Evolutionary conservation across 495 filamentous ascomycete species (phyloP).

Genomic region (Xylaria bambusicola): DNA sequence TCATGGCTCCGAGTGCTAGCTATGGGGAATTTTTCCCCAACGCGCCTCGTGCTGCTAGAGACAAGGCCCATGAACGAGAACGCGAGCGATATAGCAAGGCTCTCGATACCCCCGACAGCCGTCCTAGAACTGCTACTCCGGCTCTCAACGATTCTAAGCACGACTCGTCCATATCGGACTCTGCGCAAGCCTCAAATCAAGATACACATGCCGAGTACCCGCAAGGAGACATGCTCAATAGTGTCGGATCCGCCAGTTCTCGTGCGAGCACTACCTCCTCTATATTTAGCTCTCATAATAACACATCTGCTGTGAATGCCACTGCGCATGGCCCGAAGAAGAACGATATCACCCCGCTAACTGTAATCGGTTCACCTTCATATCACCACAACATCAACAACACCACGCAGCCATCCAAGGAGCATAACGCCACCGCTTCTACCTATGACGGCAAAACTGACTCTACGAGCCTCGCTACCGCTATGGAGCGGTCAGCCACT

Average conservation of each 20-base stretch:
- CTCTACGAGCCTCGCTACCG: conserved; percentile 26
- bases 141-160: conserved; percentile 37
- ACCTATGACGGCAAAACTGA: conserved; percentile 31
- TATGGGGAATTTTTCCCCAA: conserved; percentile 91
- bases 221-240: conserved; percentile 63
- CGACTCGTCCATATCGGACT: conserved; percentile 42
- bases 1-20: conserved; percentile 76
- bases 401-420: conserved; percentile 38
- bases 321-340: conserved; percentile 50
- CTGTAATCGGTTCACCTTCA: conserved; percentile 74
- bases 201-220: conserved; percentile 59
- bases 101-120: conserved; percentile 53
- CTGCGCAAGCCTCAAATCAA: conserved; percentile 34
- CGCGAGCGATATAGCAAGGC: conserved; percentile 35
- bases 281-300: conserved; percentile 59
- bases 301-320: conserved; percentile 49
- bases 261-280: conserved; percentile 65
- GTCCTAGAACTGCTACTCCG: conserved; percentile 41
- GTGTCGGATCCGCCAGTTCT: conserved; percentile 67
- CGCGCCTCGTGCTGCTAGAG: conserved; percentile 65
- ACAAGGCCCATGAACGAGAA: conserved; percentile 58
- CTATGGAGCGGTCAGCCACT: conserved; percentile 23
- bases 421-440: conserved; percentile 38
- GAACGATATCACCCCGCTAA: conserved; percentile 73
- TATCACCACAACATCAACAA: conserved; percentile 47